Evolutionary conservation across 192 early-diverging fungal species (phyloP), one percentile per base, ranked within the genome.

Genomic region (Blastocladiella britannica): DNA sequence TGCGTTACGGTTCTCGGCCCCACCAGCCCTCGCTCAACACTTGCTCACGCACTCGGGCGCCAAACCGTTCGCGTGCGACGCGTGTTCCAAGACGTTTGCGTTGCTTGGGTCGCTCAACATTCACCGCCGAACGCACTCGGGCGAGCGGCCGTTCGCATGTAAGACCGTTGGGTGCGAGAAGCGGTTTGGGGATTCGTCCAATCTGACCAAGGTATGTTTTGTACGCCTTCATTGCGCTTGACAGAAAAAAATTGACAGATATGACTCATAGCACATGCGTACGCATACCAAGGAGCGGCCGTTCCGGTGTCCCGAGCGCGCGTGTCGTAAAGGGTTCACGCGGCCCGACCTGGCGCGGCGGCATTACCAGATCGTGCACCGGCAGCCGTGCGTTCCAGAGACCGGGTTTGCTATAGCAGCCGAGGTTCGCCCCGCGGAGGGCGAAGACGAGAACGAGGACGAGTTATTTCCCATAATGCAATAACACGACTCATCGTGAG

Each of bases 41-140:
- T 76, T 79, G 73, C 72, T 83, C 28, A 80, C 76, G 18, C 86
- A 88, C 63, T 85, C 86, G 12, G 84, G 84, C 30, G 86, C 86
- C 57, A 72, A 72, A 55, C 85, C 85, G 5, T 82, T 72, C 67
- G 73, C 67, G 57, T 88, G 85, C 58, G 66, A 67, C 15, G 77
- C 71, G 26, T 86, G 85, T 55, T 72, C 68, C 56, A 77, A 79
- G 55, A 67, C 72, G 57, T 85, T 83, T 65, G 77, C 83, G 0
- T 78, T 82, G 52, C 75, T 82, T 6, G 75, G 75, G 23, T 77
- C 82, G 6, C 58, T 86, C 57, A 83, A 82, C 3, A 82, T 82
- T 53, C 83, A 86, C 59, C 63, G 68, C 8, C 67, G 83, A 53
- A 75, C 82, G 7, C 83, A 86, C 55, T 77, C 83, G 8, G 62